Conservation (phyloP, 495 filamentous ascomycete species). For the Parathielavia appendiculata region DNA sequence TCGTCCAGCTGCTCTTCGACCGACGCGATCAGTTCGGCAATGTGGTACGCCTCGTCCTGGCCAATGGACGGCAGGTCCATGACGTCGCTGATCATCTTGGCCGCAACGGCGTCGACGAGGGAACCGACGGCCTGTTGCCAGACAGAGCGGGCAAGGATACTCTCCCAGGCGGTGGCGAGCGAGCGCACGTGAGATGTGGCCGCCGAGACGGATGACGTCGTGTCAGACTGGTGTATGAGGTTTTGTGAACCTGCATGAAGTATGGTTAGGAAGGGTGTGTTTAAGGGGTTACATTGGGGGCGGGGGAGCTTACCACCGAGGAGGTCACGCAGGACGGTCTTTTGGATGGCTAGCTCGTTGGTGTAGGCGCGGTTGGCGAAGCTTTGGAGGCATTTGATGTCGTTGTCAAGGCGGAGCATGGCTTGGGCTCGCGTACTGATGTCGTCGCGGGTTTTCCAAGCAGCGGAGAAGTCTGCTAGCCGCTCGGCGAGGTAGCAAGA, state of each 20-base stretch:
- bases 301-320: slow-evolving; percentile 62
- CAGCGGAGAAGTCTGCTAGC: slow-evolving; percentile 54
- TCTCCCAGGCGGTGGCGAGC: slow-evolving; percentile 68
- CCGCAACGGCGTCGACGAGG: slow-evolving; percentile 71
- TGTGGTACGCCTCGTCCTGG: slow-evolving; percentile 75
- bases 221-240: slow-evolving; percentile 52
- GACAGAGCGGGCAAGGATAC: slow-evolving; percentile 74
- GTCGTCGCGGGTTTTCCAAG: slow-evolving; percentile 45
- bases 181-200: slow-evolving; percentile 63
- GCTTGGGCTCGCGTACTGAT: slow-evolving; percentile 43
- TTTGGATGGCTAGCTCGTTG: slow-evolving; percentile 80
- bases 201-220: slow-evolving; percentile 64
- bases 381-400: slow-evolving; percentile 64
- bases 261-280: slow-evolving; percentile 20
- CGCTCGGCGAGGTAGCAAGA: slow-evolving; percentile 68
- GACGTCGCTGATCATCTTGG: slow-evolving; percentile 76
- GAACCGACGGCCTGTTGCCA: slow-evolving; percentile 81
- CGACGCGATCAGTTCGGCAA: slow-evolving; percentile 64
- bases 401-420: slow-evolving; percentile 59
- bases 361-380: slow-evolving; percentile 82
- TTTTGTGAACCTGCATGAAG: slow-evolving; percentile 39
- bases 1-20: slow-evolving; percentile 67
- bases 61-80: slow-evolving; percentile 83
- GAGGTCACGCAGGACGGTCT: slow-evolving; percentile 75
- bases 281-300: not conserved